Evolutionary conservation across 2,329 filamentous ascomycete genomes (phyloP).

Genomic region (Exophiala xenobiotica): DNA sequence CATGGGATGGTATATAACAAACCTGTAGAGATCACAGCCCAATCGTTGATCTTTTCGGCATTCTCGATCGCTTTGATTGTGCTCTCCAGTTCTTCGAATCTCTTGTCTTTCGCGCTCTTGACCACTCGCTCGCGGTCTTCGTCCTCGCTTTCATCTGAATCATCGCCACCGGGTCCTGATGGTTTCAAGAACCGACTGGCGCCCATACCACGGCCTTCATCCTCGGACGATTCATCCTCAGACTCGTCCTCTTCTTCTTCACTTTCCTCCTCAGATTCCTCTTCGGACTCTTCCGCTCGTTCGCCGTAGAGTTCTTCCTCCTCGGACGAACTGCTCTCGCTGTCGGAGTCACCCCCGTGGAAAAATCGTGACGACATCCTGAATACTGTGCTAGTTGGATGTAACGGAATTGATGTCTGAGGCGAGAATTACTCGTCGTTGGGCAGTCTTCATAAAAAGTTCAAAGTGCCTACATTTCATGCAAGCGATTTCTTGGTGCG

Average conservation of each 20-base stretch:
- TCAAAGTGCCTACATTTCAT: background rate
- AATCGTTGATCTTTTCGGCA: conserved; percentile 95
- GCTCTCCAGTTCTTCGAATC: conserved; percentile 86
- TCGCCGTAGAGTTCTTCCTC: conserved; percentile 94
- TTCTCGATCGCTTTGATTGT: conserved; percentile 93
- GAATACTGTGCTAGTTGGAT: too few species aligned
- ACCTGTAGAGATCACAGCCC: conserved; percentile 89
- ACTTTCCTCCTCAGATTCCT: conserved; percentile 56
- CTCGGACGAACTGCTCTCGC: conserved; percentile 86
- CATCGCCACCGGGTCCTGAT: conserved; percentile 55
- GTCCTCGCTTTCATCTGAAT: conserved; percentile 79
- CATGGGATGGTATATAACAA: conserved; percentile 39
- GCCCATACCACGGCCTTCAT: conserved; percentile 64
- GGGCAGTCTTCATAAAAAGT: background rate
- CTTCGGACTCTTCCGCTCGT: conserved; percentile 56
- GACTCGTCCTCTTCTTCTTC: conserved; percentile 55
- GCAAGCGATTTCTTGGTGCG: background rate
- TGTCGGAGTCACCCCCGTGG: conserved; percentile 91
- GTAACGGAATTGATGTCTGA: background rate
- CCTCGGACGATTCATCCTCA: conserved; percentile 55
- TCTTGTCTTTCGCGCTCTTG: conserved; percentile 98
- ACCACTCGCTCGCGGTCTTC: conserved; percentile 82
- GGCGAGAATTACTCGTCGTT: background rate
- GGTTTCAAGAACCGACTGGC: conserved; percentile 78
- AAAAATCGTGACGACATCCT: conserved; percentile 98